phyloP scores from a whole-genome alignment of 129 eudicot genomes.

The Flaveria trinervia region DNA sequence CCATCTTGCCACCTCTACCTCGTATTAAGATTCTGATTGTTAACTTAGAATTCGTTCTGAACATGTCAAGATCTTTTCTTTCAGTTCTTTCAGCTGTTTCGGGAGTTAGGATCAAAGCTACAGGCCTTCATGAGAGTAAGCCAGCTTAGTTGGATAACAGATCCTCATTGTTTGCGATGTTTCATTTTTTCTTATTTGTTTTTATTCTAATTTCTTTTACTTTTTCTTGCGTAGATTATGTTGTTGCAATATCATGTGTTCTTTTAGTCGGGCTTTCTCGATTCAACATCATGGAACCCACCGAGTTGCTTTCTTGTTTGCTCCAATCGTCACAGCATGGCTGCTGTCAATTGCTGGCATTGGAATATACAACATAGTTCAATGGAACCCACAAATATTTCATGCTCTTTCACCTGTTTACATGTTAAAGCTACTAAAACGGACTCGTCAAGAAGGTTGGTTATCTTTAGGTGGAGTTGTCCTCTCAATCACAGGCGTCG shows the following conservation, averaged over 20 bases:
- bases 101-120: constrained; percentile 46
- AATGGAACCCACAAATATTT: constrained; percentile 64
- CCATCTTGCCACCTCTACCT: background rate
- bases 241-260: constrained; percentile 52
- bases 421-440: constrained; percentile 56
- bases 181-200: background rate
- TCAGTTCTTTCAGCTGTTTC: constrained; percentile 65
- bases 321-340: constrained; percentile 73
- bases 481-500: constrained; percentile 71
- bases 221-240: constrained; percentile 41
- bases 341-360: constrained; percentile 63
- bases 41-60: background rate
- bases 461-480: constrained; percentile 72
- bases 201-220: background rate
- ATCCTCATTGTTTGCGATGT: background rate
- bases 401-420: constrained; percentile 70
- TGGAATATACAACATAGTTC: constrained; percentile 57
- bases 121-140: constrained; percentile 58
- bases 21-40: background rate
- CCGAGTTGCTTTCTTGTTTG: constrained; percentile 70
- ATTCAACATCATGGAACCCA: constrained; percentile 79
- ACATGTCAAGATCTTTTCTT: constrained; percentile 16
- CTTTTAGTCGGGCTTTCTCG: constrained; percentile 63
- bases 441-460: constrained; percentile 67
- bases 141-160: background rate